Percentiles rank a stretch among this genome's conserved stretches.
phyloP scores from a whole-genome alignment of 495 filamentous ascomycete species.

The Neurospora sp. region DNA sequence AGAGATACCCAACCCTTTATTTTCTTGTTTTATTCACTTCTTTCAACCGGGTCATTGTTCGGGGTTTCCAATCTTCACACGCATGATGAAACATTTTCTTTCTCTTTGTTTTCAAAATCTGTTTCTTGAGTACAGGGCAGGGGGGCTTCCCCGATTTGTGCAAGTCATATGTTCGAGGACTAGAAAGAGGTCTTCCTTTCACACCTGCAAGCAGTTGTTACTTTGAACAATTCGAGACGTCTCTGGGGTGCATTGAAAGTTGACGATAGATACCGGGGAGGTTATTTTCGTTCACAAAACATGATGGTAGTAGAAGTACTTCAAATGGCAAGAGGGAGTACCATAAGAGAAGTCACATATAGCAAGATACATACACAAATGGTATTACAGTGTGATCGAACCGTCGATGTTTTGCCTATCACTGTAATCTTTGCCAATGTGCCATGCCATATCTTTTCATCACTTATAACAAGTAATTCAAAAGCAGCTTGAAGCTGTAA shows the following conservation, averaged over 20 bases:
- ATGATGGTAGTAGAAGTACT: neutral
- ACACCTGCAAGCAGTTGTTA: neutral
- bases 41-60: neutral
- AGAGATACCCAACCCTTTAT: constrained; percentile 25
- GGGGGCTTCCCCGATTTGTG: neutral
- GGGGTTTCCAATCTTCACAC: neutral
- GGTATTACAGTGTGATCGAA: neutral
- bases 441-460: neutral
- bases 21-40: constrained; percentile 2
- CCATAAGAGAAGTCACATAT: neutral
- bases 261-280: neutral
- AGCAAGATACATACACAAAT: neutral
- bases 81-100: neutral
- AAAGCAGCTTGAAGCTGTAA: neutral
- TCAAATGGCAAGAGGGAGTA: neutral
- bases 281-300: neutral
- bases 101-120: neutral
- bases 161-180: neutral
- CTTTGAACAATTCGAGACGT: neutral
- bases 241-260: neutral
- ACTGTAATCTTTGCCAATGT: neutral
- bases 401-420: neutral
- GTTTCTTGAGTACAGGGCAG: neutral
- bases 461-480: neutral
- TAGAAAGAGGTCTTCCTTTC: neutral